Percentiles rank a stretch among this genome's conserved stretches.
These are phyloP conservation scores for Stagonosporopsis cucurbitacearum DNA, from an alignment of 2,329 filamentous ascomycete species.

Conservation along the genomic window DNA sequence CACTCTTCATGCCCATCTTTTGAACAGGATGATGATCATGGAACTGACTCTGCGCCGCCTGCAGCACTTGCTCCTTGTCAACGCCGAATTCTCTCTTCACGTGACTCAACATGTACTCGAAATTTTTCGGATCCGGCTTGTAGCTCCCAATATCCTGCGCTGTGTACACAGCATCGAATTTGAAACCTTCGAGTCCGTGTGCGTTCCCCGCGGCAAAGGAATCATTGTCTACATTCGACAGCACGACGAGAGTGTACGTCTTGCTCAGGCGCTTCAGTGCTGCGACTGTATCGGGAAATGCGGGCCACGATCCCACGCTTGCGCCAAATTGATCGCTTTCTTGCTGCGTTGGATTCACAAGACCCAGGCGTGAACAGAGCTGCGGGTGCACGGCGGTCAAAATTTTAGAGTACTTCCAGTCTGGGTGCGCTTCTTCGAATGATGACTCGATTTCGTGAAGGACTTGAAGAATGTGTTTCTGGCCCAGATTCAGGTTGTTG, in stretches of 20 bases:
- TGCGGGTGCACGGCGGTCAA: conserved; percentile 59
- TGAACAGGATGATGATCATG: conserved; percentile 72
- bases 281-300: conserved; percentile 64
- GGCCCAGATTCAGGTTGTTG: conserved; percentile 30
- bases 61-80: conserved; percentile 64
- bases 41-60: conserved; percentile 71
- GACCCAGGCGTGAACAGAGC: conserved; percentile 55
- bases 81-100: conserved; percentile 63
- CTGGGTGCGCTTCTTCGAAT: conserved; percentile 62
- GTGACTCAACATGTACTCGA: conserved; percentile 67
- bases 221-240: conserved; percentile 65
- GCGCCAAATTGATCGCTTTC: conserved; percentile 58
- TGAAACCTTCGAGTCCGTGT: conserved; percentile 59
- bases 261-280: conserved; percentile 59
- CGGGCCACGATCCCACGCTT: conserved; percentile 61
- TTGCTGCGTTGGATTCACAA: conserved; percentile 50
- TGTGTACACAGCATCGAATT: conserved; percentile 71
- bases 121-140: conserved; percentile 71
- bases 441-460: conserved; percentile 57
- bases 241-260: conserved; percentile 64
- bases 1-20: conserved; percentile 64
- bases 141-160: conserved; percentile 75
- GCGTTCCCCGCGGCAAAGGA: conserved; percentile 59
- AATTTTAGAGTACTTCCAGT: conserved; percentile 65
- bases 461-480: conserved; percentile 42